These are phyloP conservation scores for Aspergillus funiculosus DNA, from an alignment of 495 filamentous ascomycete species.

Conservation along the genomic window DNA sequence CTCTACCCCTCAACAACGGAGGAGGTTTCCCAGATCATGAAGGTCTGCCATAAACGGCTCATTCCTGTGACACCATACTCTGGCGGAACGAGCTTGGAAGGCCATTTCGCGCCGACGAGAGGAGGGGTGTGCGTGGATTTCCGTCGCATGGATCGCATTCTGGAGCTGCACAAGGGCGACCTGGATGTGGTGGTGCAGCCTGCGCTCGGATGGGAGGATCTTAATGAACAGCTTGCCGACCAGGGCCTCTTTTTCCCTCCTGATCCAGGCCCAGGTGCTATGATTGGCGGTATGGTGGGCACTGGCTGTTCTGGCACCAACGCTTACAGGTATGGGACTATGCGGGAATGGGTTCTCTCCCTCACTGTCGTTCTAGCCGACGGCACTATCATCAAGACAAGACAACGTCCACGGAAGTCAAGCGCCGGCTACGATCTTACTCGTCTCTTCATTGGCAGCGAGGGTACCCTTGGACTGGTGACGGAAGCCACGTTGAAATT, in stretches of 20 bases:
- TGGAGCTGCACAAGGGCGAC: slow-evolving; percentile 51
- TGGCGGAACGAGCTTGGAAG: slow-evolving; percentile 59
- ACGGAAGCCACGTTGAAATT: slow-evolving; percentile 61
- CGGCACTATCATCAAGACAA: slow-evolving; percentile 59
- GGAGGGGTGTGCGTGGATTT: slow-evolving; percentile 63
- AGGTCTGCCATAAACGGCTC: slow-evolving; percentile 52
- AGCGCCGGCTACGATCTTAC: slow-evolving; percentile 63
- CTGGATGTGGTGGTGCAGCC: slow-evolving; percentile 64
- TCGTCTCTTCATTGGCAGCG: slow-evolving; percentile 56
- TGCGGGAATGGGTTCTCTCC: slow-evolving; percentile 63
- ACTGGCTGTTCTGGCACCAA: slow-evolving; percentile 64
- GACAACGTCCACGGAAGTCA: slow-evolving; percentile 59
- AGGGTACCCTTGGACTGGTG: slow-evolving; percentile 60
- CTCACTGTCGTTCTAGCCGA: slow-evolving; percentile 61
- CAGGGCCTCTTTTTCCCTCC: slow-evolving; percentile 61
- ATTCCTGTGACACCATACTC: slow-evolving; percentile 62
- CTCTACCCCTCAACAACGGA: slow-evolving; percentile 49
- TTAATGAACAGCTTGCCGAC: slow-evolving; percentile 53
- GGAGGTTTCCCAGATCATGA: slow-evolving; percentile 57
- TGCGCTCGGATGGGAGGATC: slow-evolving; percentile 56
- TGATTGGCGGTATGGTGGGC: slow-evolving; percentile 65
- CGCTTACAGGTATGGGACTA: slow-evolving; percentile 62
- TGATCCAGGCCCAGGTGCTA: slow-evolving; percentile 60
- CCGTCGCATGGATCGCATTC: slow-evolving; percentile 55
- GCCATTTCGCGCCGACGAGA: slow-evolving; percentile 55